Percentiles rank a stretch among this genome's conserved stretches.
Evolutionary conservation across 768 basidiomycete species (phyloP).

Genomic region (Boletus rubroflammeus): DNA sequence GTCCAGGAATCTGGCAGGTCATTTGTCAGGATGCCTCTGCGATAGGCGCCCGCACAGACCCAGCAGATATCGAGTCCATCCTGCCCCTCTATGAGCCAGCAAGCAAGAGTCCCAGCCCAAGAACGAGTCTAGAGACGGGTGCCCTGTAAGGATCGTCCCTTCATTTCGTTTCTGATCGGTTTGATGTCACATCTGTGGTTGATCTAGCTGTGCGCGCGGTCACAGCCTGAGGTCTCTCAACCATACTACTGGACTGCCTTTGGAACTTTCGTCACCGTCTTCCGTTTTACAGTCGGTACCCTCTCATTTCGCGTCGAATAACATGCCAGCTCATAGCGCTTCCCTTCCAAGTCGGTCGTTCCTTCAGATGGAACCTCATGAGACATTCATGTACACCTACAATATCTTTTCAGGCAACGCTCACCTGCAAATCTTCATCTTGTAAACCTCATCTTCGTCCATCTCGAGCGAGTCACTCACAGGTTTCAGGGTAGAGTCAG

Average conservation of each 20-base stretch:
- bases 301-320: neutral
- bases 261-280: neutral
- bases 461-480: constrained; percentile 1
- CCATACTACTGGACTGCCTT: constrained; percentile 6
- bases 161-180: neutral
- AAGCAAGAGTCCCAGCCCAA: neutral
- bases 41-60: neutral
- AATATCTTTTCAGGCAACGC: constrained; percentile 41
- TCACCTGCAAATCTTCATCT: constrained; percentile 47
- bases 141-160: constrained; percentile 1
- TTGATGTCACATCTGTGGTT: neutral
- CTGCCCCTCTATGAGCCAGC: constrained; percentile 24
- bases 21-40: constrained; percentile 16
- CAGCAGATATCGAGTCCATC: constrained; percentile 11
- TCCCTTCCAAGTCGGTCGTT: constrained; percentile 21
- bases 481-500: constrained; percentile 29
- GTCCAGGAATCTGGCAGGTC: constrained; percentile 22
- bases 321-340: constrained; percentile 7
- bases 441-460: constrained; percentile 36
- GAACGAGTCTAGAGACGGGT: neutral
- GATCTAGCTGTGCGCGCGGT: neutral
- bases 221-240: constrained; percentile 2
- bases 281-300: constrained; percentile 10
- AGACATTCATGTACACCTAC: constrained; percentile 43
- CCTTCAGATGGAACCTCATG: constrained; percentile 21